Percentiles rank a stretch among this genome's conserved stretches.
Conservation (phyloP, 179 eudicot species). For the Patellifolia procumbens region DNA sequence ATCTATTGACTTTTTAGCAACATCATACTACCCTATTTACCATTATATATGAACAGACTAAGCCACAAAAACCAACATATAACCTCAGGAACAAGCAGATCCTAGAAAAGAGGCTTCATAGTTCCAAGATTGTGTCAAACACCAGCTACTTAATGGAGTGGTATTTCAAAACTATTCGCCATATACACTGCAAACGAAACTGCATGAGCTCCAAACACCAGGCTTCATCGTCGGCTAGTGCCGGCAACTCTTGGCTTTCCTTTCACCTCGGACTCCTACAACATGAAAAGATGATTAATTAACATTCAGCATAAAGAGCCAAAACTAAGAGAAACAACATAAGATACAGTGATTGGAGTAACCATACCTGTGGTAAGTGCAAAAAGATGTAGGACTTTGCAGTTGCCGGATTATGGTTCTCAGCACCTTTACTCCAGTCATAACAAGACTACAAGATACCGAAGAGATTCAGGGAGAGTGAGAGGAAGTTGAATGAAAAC, state of each 20-base stretch:
- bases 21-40: not conserved
- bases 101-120: not conserved
- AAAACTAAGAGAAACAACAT: not conserved
- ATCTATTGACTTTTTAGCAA: not conserved
- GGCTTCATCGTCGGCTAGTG: constrained; percentile 56
- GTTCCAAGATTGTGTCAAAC: not conserved
- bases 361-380: constrained; percentile 67
- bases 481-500: not conserved
- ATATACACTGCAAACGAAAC: constrained; percentile 14
- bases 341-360: not conserved
- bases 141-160: constrained; percentile 14
- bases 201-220: constrained; percentile 9
- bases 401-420: constrained; percentile 81
- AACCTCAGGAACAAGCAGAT: not conserved
- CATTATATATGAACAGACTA: not conserved
- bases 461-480: not conserved
- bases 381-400: constrained; percentile 64
- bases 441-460: constrained; percentile 58
- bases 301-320: not conserved
- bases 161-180: constrained; percentile 4
- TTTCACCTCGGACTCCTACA: constrained; percentile 79
- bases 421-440: constrained; percentile 98
- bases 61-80: not conserved
- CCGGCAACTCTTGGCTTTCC: constrained; percentile 61
- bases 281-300: not conserved